A percentile compares a stretch with the other conserved stretches of the same genome.
These are phyloP conservation scores for Xylaria scruposa DNA, from an alignment of 495 filamentous ascomycete genomes.

Conservation along the genomic window DNA sequence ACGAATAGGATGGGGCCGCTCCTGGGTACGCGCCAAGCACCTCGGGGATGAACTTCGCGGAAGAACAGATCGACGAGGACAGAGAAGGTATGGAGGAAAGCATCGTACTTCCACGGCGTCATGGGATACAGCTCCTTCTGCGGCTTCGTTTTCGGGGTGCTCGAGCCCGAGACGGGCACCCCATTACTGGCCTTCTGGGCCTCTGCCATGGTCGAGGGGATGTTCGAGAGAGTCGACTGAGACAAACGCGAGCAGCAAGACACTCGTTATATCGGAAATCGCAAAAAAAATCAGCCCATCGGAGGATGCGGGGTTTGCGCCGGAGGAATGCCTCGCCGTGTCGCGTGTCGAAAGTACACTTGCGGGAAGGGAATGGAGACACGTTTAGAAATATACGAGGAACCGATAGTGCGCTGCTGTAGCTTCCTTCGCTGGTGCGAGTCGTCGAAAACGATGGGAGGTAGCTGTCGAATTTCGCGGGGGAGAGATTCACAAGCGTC, in stretches of 20 bases:
- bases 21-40: slow-evolving; percentile 89
- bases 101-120: slow-evolving; percentile 79
- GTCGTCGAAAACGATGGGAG: slow-evolving; percentile 3
- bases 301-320: slow-evolving; percentile 11
- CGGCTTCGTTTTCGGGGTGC: slow-evolving; percentile 31
- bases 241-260: background rate
- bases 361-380: background rate
- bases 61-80: slow-evolving; percentile 95
- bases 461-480: slow-evolving; percentile 5
- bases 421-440: background rate
- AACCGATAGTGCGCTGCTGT: background rate
- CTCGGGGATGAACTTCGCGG: slow-evolving; percentile 93
- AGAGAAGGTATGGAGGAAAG: slow-evolving; percentile 81
- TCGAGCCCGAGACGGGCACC: slow-evolving; percentile 29
- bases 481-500: slow-evolving; percentile 19
- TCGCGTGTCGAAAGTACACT: background rate
- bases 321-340: background rate
- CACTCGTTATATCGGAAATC: background rate
- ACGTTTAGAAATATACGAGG: background rate
- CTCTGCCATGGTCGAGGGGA: slow-evolving; percentile 33
- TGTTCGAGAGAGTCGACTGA: background rate
- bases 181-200: slow-evolving; percentile 27
- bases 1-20: slow-evolving; percentile 92
- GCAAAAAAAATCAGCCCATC: slow-evolving; percentile 6
- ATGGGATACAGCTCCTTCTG: slow-evolving; percentile 69